Percentiles rank a stretch among this genome's conserved stretches.
Conservation (phyloP, 257 asterid species). For the Nicotiana otophora region DNA sequence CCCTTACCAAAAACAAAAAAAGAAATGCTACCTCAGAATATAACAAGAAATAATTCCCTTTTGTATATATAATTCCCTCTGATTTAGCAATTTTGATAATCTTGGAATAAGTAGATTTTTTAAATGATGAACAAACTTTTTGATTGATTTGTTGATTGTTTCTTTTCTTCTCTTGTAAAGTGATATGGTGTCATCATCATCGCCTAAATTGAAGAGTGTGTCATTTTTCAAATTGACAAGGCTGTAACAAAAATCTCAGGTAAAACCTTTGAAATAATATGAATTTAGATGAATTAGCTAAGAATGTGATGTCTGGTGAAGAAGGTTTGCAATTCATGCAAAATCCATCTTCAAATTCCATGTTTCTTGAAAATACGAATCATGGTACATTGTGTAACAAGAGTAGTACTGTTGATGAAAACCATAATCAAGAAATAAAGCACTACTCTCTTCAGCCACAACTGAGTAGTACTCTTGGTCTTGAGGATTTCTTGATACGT, state of each 20-base stretch:
- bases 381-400: background rate
- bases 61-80: background rate
- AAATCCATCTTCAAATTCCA: conserved; percentile 20
- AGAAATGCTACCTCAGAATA: background rate
- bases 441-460: background rate
- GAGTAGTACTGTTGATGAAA: background rate
- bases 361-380: conserved; percentile 13
- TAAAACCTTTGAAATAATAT: background rate
- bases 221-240: conserved; percentile 21
- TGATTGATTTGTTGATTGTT: background rate
- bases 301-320: conserved; percentile 17
- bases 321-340: conserved; percentile 9
- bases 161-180: background rate
- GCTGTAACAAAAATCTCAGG: conserved; percentile 7
- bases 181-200: conserved; percentile 17
- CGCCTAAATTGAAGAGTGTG: conserved; percentile 15
- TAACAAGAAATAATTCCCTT: background rate
- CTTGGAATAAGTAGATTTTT: background rate
- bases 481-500: conserved; percentile 16
- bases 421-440: background rate
- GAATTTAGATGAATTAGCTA: conserved; percentile 22
- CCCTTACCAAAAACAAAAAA: background rate
- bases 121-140: background rate
- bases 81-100: background rate
- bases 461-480: conserved; percentile 3